Conservation (phyloP, 768 basidiomycete species). For the Lactarius akahatsu region DNA sequence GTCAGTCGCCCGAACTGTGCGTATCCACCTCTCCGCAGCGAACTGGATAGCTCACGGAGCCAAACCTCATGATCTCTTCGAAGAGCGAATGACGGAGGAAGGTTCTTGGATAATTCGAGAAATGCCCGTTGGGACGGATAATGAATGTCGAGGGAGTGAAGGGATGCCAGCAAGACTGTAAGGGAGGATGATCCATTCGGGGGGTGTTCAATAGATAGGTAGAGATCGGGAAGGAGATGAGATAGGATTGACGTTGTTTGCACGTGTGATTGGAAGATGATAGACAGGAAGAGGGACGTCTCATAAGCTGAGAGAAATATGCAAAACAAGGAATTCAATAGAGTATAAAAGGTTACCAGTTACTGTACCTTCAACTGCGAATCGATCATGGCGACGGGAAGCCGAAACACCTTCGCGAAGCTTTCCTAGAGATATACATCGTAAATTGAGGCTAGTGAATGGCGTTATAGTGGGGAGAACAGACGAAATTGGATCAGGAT, state of each 20-base stretch:
- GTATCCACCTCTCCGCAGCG: constrained; percentile 38
- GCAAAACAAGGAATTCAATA: not conserved
- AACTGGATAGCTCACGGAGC: constrained; percentile 51
- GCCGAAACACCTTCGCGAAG: constrained; percentile 71
- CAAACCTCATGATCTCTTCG: constrained; percentile 44
- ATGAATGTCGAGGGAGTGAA: constrained; percentile 54
- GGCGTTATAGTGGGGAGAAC: constrained; percentile 33
- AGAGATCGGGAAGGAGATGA: constrained; percentile 54
- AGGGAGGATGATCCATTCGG: constrained; percentile 32
- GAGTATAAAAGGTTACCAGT: not conserved
- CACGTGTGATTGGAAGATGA: constrained; percentile 57
- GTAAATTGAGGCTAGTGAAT: not conserved
- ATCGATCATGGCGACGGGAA: constrained; percentile 55
- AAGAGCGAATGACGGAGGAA: constrained; percentile 44
- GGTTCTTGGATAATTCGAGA: constrained; percentile 43
- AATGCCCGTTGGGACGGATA: constrained; percentile 69
- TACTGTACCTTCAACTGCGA: constrained; percentile 59
- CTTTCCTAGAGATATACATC: constrained; percentile 52
- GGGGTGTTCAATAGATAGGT: constrained; percentile 36
- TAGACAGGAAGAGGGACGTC: constrained; percentile 64
- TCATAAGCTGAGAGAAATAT: constrained; percentile 56
- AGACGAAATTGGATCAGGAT: constrained; percentile 71
- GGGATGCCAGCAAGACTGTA: constrained; percentile 49
- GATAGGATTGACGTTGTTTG: constrained; percentile 64
- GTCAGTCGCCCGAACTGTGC: constrained; percentile 17